Evolutionary conservation across 768 basidiomycete genomes (phyloP).

Genomic region (Rhodocollybia butyracea): DNA sequence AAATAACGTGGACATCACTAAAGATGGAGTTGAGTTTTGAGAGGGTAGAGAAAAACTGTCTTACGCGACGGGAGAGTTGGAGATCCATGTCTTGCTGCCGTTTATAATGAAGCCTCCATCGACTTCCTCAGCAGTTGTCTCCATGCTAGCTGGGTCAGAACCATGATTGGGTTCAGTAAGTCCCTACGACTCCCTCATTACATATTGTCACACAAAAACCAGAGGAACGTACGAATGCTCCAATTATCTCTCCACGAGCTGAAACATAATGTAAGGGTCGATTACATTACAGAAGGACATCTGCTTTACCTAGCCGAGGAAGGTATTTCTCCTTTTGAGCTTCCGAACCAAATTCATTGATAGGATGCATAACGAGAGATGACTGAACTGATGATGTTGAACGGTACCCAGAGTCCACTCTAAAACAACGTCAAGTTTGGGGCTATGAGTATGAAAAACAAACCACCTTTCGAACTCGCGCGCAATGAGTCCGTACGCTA

Average conservation of each 20-base stretch:
- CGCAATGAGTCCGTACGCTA: slow-evolving; percentile 92
- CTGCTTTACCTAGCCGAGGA: slow-evolving; percentile 65
- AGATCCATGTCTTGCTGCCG: slow-evolving; percentile 98
- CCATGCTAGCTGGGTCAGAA: slow-evolving; percentile 97
- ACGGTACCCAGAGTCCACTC: slow-evolving; percentile 95
- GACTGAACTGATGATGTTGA: slow-evolving; percentile 95
- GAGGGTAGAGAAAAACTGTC: slow-evolving; percentile 20
- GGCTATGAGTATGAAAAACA: neutral
- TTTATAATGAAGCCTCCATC: slow-evolving; percentile 84
- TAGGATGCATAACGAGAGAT: slow-evolving; percentile 95
- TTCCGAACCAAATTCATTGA: slow-evolving; percentile 84
- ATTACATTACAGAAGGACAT: neutral
- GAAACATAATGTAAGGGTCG: slow-evolving; percentile 9
- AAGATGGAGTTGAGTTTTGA: neutral
- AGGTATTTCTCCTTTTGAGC: slow-evolving; percentile 91
- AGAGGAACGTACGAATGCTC: slow-evolving; percentile 78
- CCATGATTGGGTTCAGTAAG: slow-evolving; percentile 96
- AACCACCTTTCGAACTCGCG: slow-evolving; percentile 85
- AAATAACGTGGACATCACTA: slow-evolving; percentile 88
- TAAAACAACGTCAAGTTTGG: slow-evolving; percentile 23
- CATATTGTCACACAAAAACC: neutral
- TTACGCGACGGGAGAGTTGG: slow-evolving; percentile 88
- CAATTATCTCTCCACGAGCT: slow-evolving; percentile 85
- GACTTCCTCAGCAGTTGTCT: slow-evolving; percentile 82
- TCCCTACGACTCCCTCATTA: slow-evolving; percentile 48